Conservation (phyloP, 768 basidiomycete genomes). For the Boletus sp. region DNA sequence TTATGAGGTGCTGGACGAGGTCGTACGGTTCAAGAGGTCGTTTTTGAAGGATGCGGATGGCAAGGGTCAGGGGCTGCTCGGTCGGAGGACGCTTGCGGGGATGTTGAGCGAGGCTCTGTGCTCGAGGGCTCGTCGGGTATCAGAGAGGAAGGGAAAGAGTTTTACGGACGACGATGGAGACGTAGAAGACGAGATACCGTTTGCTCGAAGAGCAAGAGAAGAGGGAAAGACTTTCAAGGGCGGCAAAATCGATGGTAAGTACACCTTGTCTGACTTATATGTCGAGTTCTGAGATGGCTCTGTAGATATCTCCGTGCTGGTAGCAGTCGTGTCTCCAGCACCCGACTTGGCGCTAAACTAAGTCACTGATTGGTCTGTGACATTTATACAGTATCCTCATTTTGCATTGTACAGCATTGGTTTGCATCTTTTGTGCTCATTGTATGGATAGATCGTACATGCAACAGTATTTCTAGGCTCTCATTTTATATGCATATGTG, state of each 20-base stretch:
- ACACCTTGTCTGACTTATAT: not conserved
- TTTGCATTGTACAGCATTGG: slow-evolving; percentile 25
- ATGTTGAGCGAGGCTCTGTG: slow-evolving; percentile 81
- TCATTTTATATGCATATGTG: slow-evolving; percentile 11
- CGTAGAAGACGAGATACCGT: slow-evolving; percentile 65
- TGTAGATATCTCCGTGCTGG: slow-evolving; percentile 64
- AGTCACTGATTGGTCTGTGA: slow-evolving; percentile 2
- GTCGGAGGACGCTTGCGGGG: slow-evolving; percentile 56
- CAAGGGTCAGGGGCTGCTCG: slow-evolving; percentile 32
- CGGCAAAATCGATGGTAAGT: slow-evolving; percentile 83
- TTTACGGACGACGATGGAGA: slow-evolving; percentile 26
- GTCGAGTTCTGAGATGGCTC: not conserved
- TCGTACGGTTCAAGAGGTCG: slow-evolving; percentile 52
- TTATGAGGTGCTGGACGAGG: slow-evolving; percentile 82
- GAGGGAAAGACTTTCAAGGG: slow-evolving; percentile 70
- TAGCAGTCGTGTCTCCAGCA: slow-evolving; percentile 60
- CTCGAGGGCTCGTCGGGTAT: slow-evolving; percentile 69
- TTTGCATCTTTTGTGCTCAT: slow-evolving; percentile 18
- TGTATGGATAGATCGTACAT: slow-evolving; percentile 30
- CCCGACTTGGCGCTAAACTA: slow-evolving; percentile 22
- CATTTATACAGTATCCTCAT: slow-evolving; percentile 14
- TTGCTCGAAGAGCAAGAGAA: slow-evolving; percentile 76
- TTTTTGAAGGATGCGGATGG: slow-evolving; percentile 29
- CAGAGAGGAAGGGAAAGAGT: slow-evolving; percentile 43
- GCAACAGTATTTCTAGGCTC: slow-evolving; percentile 6